Conservation (phyloP, 495 filamentous ascomycete species). For the Aspergillus ellipticus region DNA sequence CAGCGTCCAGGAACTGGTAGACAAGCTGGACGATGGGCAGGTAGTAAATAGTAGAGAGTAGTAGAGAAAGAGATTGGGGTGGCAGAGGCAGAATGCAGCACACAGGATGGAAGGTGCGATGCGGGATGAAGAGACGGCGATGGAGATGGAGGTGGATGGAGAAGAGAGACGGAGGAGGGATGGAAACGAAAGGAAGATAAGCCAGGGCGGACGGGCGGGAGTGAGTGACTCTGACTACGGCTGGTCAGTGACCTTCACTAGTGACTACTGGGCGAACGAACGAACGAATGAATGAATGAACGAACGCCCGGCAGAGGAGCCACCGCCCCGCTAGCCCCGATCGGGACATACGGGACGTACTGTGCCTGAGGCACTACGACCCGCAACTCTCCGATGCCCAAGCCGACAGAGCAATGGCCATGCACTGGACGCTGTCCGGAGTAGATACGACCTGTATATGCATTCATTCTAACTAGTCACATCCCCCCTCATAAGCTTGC, state of each 20-base stretch:
- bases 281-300: no score
- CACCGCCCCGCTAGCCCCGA: slow-evolving; percentile 14
- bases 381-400: neutral
- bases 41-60: slow-evolving; percentile 7
- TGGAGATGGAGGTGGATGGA: slow-evolving; percentile 5
- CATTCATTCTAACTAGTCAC: neutral
- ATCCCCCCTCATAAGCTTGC: neutral
- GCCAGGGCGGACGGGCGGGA: slow-evolving; percentile 8
- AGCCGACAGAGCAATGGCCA: neutral
- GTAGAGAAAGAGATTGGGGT: slow-evolving; percentile 16
- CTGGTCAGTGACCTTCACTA: no score
- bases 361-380: neutral
- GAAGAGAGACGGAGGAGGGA: slow-evolving; percentile 11
- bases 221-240: neutral
- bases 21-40: slow-evolving; percentile 19
- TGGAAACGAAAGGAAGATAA: slow-evolving; percentile 14
- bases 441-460: neutral
- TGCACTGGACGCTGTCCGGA: no score
- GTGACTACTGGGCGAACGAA: no score
- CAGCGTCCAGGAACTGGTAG: slow-evolving; percentile 4
- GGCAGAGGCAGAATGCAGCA: slow-evolving; percentile 8
- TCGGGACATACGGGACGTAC: neutral
- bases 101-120: slow-evolving; percentile 17
- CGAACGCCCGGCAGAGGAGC: slow-evolving; percentile 9
- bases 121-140: slow-evolving; percentile 18